These are phyloP conservation scores for Fusarium lateritium DNA, from an alignment of 2,329 filamentous ascomycete genomes.

Conservation along the genomic window DNA sequence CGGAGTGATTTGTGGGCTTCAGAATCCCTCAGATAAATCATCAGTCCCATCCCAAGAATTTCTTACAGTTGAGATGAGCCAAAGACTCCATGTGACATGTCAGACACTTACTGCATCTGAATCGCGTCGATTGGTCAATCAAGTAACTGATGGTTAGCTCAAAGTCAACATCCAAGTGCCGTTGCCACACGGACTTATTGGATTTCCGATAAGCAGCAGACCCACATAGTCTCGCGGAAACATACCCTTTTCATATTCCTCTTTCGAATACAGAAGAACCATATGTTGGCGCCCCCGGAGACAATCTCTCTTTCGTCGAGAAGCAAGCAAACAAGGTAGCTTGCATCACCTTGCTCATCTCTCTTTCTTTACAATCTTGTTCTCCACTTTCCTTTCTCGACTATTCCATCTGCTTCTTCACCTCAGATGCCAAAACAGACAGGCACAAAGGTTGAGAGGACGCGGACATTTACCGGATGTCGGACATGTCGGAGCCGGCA, in stretches of 20 bases:
- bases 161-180: not conserved
- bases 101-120: not conserved
- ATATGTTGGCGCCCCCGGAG: slow-evolving; percentile 10
- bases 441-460: slow-evolving; percentile 40
- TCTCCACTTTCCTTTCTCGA: slow-evolving; percentile 44
- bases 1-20: too few relatives aligned
- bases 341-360: not conserved
- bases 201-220: not conserved
- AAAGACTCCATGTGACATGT: not conserved
- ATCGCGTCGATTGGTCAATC: not conserved
- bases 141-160: not conserved
- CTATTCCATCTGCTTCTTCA: not conserved
- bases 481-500: slow-evolving; percentile 57
- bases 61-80: too few relatives aligned
- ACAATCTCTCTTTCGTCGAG: slow-evolving; percentile 19
- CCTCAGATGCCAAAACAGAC: slow-evolving; percentile 36
- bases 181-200: not conserved
- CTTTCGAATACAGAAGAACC: slow-evolving; percentile 27
- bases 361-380: not conserved
- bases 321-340: slow-evolving; percentile 2
- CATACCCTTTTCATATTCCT: slow-evolving; percentile 32
- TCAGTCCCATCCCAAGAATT: too few relatives aligned
- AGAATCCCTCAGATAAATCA: too few relatives aligned
- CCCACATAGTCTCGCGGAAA: slow-evolving; percentile 33
- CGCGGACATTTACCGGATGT: slow-evolving; percentile 54